Conservation (phyloP, 345 rosid genomes). For the Acer negundo region DNA sequence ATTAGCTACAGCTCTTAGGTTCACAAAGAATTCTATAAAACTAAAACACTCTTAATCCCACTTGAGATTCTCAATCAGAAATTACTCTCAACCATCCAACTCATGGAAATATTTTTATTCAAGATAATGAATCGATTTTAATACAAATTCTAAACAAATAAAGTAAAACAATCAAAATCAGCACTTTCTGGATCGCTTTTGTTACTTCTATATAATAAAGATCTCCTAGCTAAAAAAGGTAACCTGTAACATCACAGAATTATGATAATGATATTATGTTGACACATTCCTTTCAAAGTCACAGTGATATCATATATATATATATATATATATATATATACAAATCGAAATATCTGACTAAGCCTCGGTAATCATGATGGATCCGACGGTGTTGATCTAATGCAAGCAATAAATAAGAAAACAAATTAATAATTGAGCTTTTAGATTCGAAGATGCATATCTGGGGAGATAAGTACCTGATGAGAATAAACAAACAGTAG, state of each 20-base stretch:
- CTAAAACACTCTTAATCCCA: neutral
- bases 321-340: neutral
- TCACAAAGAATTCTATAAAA: neutral
- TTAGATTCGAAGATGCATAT: neutral
- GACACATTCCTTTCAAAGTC: neutral
- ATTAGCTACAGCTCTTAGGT: no score
- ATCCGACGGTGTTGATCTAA: constrained; percentile 9
- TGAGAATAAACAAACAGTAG: constrained; percentile 4
- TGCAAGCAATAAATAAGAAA: neutral
- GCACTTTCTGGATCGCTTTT: neutral
- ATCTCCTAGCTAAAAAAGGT: neutral
- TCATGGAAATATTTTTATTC: neutral
- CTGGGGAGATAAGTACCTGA: constrained; percentile 21
- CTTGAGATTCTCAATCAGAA: neutral
- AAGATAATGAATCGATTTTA: neutral
- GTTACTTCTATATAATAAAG: neutral
- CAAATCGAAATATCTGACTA: neutral
- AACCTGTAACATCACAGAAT: neutral
- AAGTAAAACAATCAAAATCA: neutral
- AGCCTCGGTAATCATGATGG: constrained; percentile 5
- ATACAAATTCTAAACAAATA: neutral
- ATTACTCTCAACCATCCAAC: neutral
- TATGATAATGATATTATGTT: neutral
- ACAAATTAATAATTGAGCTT: neutral
- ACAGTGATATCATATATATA: neutral